Conservation (phyloP, 2,329 filamentous ascomycete genomes). For the Rhynchosporium secalis region DNA sequence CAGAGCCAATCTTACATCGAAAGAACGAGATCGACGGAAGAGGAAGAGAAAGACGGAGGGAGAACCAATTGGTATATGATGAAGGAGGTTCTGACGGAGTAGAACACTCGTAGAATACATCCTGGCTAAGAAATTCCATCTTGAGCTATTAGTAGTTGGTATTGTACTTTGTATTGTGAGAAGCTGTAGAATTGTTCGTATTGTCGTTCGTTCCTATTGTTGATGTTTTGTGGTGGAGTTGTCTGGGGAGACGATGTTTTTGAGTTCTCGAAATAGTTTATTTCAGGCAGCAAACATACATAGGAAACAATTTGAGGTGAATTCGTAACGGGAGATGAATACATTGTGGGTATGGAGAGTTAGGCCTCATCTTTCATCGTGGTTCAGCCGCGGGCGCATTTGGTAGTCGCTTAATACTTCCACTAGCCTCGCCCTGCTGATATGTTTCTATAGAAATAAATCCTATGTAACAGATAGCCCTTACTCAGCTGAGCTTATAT, state of each 20-base stretch:
- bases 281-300: slow-evolving; percentile 8
- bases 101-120: background rate
- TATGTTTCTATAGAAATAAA: too few relatives aligned
- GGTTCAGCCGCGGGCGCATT: background rate
- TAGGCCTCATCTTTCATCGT: background rate
- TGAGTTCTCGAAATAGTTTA: background rate
- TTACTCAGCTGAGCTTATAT: too few relatives aligned
- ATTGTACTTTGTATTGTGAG: background rate
- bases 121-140: background rate
- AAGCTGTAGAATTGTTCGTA: background rate
- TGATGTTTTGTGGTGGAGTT: slow-evolving; percentile 6
- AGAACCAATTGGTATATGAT: background rate
- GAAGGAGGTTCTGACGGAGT: background rate
- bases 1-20: background rate
- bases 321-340: background rate
- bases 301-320: background rate
- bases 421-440: background rate
- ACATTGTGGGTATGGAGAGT: background rate
- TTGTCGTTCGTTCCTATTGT: slow-evolving; percentile 10
- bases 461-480: too few relatives aligned
- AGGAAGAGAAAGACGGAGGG: background rate
- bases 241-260: background rate
- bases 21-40: background rate
- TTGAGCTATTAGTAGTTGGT: background rate
- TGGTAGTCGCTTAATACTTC: background rate